Conservation (phyloP, 495 filamentous ascomycete species). For the Cryomyces antarcticus region DNA sequence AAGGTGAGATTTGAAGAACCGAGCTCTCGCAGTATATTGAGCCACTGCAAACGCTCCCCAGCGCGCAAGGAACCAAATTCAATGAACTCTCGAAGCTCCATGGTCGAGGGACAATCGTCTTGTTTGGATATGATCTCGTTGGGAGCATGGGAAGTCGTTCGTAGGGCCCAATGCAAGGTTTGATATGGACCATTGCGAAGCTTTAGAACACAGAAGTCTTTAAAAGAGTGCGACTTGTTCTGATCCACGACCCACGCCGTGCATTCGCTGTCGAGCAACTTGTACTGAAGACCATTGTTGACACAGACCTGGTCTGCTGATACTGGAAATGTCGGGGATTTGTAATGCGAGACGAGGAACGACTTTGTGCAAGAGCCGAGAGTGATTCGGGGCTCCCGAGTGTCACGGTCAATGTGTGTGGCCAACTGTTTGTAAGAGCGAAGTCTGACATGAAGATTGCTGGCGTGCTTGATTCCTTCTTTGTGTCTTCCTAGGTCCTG, state of each 20-base stretch:
- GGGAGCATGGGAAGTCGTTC: conserved; percentile 1
- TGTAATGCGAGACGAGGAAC: conserved; percentile 23
- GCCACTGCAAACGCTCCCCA: conserved; percentile 10
- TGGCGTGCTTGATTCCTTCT: background rate
- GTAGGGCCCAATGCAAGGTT: conserved; percentile 4
- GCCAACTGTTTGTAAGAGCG: background rate
- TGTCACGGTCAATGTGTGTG: background rate
- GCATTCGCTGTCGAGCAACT: conserved; percentile 3
- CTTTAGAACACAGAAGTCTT: conserved; percentile 3
- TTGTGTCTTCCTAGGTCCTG: background rate
- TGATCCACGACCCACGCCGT: background rate
- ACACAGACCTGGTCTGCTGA: conserved; percentile 8
- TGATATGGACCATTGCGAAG: conserved; percentile 3
- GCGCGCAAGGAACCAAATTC: conserved; percentile 7
- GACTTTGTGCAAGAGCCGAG: conserved; percentile 28
- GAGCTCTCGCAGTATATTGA: conserved; percentile 10
- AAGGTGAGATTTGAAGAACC: conserved; percentile 3
- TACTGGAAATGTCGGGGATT: conserved; percentile 7
- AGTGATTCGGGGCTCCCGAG: conserved; percentile 5
- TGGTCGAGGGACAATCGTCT: conserved; percentile 5
- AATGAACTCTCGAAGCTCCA: conserved; percentile 10
- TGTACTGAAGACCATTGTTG: conserved; percentile 5
- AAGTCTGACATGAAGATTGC: background rate
- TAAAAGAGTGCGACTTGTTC: no score
- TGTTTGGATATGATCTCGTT: conserved; percentile 11